Evolutionary conservation across 1,284 basidiomycete species (phyloP).

Genomic region (Inonotus obliquus): DNA sequence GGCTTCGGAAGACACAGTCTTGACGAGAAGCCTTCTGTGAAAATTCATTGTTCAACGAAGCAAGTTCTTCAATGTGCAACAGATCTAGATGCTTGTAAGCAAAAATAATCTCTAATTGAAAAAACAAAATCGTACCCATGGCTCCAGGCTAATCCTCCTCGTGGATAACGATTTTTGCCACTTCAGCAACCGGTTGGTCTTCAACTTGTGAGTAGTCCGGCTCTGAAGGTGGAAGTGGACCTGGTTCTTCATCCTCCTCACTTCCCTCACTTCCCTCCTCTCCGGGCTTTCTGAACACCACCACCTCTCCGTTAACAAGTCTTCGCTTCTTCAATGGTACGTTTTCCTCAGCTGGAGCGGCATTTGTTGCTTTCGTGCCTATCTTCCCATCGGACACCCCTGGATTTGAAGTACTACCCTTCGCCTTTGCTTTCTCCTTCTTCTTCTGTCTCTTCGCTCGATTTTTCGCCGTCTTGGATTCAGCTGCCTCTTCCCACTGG

Average conservation of each 20-base stretch:
- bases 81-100: neutral
- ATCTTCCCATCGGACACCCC: neutral
- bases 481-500: constrained; percentile 59
- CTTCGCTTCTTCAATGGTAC: constrained; percentile 44
- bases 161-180: constrained; percentile 23
- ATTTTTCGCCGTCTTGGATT: constrained; percentile 91
- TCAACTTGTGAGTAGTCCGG: constrained; percentile 11
- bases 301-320: constrained; percentile 34
- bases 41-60: neutral
- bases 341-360: constrained; percentile 21
- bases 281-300: constrained; percentile 38
- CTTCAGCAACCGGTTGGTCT: constrained; percentile 17
- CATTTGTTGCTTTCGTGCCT: neutral
- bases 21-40: neutral
- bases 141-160: constrained; percentile 23
- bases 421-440: constrained; percentile 62
- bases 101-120: neutral
- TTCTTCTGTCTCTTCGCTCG: constrained; percentile 87
- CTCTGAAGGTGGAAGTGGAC: constrained; percentile 14
- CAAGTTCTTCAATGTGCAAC: neutral
- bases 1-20: neutral
- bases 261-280: constrained; percentile 31
- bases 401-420: constrained; percentile 25
- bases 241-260: constrained; percentile 21
- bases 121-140: neutral